Evolutionary conservation across 2,329 filamentous ascomycete species (phyloP).

Genomic region (Cercospora brassicicola): DNA sequence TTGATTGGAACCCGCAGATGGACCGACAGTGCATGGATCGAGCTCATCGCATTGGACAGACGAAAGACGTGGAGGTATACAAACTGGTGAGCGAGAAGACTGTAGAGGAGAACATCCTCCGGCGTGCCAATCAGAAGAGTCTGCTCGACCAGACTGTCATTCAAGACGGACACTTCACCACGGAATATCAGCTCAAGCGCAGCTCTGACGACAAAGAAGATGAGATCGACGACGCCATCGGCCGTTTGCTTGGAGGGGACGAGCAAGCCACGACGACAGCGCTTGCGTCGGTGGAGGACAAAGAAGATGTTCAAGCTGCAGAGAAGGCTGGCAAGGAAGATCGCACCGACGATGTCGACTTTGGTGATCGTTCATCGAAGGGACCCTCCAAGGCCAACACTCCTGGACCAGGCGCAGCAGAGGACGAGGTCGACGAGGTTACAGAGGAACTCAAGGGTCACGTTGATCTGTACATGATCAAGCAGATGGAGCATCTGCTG

Average conservation of each 20-base stretch:
- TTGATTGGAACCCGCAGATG: slow-evolving; percentile 99
- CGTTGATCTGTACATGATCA: slow-evolving; percentile 61
- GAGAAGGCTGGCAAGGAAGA: slow-evolving; percentile 83
- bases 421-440: slow-evolving; percentile 49
- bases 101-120: slow-evolving; percentile 95
- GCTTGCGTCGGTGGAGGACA: slow-evolving; percentile 87
- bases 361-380: slow-evolving; percentile 58
- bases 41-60: slow-evolving; percentile 95
- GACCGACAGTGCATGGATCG: slow-evolving; percentile 98
- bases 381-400: slow-evolving; percentile 43
- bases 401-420: slow-evolving; percentile 35
- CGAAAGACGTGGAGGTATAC: slow-evolving; percentile 96
- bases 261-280: slow-evolving; percentile 66
- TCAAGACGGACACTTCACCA: slow-evolving; percentile 96
- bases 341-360: slow-evolving; percentile 81
- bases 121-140: slow-evolving; percentile 95
- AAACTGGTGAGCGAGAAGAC: slow-evolving; percentile 64
- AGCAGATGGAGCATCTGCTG: slow-evolving; percentile 35
- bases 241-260: slow-evolving; percentile 71
- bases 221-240: slow-evolving; percentile 78
- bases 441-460: slow-evolving; percentile 63
- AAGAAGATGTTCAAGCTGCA: slow-evolving; percentile 85
- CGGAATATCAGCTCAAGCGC: slow-evolving; percentile 64
- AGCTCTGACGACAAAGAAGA: slow-evolving; percentile 54
- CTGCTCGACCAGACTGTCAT: slow-evolving; percentile 98